Percentiles rank a stretch among this genome's conserved stretches.
These are phyloP conservation scores for Porcisia hertigi DNA, from an alignment of 208 protist species.

Conservation along the genomic window DNA sequence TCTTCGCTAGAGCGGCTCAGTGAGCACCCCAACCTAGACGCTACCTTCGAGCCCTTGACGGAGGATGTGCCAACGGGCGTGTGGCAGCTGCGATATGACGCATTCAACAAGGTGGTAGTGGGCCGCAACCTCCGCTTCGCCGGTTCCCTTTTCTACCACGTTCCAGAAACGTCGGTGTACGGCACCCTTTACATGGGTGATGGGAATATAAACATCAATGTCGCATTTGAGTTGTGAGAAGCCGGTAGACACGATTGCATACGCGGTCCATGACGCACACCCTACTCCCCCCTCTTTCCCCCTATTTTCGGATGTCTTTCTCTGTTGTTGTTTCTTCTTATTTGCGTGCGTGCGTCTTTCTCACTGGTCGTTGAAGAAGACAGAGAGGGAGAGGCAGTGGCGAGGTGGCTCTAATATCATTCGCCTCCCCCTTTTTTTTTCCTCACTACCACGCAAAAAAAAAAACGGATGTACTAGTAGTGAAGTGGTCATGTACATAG, in stretches of 20 bases:
- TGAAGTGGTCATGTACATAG: not conserved
- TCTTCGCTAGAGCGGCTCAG: conserved; percentile 56
- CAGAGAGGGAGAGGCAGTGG: not conserved
- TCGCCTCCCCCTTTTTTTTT: not conserved
- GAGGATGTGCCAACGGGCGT: conserved; percentile 75
- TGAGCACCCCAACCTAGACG: conserved; percentile 64
- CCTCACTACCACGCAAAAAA: not conserved
- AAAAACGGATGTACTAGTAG: conserved; percentile 2
- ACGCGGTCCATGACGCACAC: too few relatives aligned
- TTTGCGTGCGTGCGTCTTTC: not conserved
- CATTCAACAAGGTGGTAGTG: conserved; percentile 61
- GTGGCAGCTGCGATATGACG: conserved; percentile 78
- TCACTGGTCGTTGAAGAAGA: not conserved
- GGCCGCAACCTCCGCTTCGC: conserved; percentile 67
- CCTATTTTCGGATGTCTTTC: not conserved
- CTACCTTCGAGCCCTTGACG: conserved; percentile 68
- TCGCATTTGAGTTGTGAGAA: conserved; percentile 73
- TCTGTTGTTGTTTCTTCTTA: not conserved
- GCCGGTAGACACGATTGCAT: not conserved
- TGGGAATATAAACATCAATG: conserved; percentile 80
- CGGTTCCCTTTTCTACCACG: conserved; percentile 84
- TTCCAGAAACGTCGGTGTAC: conserved; percentile 69
- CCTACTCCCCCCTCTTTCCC: too few relatives aligned
- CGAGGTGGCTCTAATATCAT: too few relatives aligned
- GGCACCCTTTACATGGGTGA: conserved; percentile 90